Percentiles rank a stretch among this genome's conserved stretches.
These are phyloP conservation scores for Colletotrichum sidae DNA, from an alignment of 2,329 filamentous ascomycete genomes.

Conservation along the genomic window DNA sequence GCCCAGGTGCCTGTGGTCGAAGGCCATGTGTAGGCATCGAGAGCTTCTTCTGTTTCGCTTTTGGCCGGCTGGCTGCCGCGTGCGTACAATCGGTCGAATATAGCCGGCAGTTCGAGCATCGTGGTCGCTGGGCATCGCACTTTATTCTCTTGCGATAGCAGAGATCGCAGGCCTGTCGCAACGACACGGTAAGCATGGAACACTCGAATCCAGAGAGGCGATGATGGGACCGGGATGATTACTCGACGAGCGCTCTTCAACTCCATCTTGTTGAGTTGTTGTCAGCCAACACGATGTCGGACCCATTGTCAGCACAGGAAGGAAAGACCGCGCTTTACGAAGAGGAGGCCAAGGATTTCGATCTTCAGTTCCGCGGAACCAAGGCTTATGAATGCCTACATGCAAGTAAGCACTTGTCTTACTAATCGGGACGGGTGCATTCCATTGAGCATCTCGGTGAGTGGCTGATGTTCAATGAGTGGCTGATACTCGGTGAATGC, in stretches of 20 bases:
- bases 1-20: not conserved
- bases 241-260: not conserved
- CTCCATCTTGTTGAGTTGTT: not conserved
- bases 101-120: conserved; percentile 20
- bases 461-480: too few species aligned
- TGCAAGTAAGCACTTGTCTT: too few species aligned
- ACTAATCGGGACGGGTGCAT: too few species aligned
- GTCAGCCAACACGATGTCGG: not conserved
- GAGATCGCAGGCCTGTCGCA: conserved; percentile 7
- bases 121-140: conserved; percentile 18
- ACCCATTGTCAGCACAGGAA: not conserved
- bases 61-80: conserved; percentile 14
- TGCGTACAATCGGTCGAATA: conserved; percentile 23
- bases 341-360: not conserved
- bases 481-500: too few species aligned
- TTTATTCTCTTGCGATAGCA: conserved; percentile 31
- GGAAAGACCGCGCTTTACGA: not conserved
- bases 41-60: conserved; percentile 9
- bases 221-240: not conserved
- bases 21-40: not conserved
- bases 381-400: not conserved
- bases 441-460: too few species aligned
- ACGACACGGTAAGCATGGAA: not conserved
- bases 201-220: not conserved
- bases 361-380: not conserved